These are phyloP conservation scores for Xylaria sp. DNA, from an alignment of 2,329 filamentous ascomycete species.

Conservation along the genomic window DNA sequence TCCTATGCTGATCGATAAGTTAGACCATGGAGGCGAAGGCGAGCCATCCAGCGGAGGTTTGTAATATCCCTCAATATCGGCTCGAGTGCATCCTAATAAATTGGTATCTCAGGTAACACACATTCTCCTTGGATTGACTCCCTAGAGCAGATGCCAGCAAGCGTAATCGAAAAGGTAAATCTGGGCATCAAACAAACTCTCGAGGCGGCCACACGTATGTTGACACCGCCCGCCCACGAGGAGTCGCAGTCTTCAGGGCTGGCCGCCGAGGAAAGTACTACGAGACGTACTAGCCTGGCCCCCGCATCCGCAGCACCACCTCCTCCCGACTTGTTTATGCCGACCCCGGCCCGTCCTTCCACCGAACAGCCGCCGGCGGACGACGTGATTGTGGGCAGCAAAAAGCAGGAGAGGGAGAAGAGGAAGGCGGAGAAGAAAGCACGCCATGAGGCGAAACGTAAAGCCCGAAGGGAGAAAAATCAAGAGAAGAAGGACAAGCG, in stretches of 20 bases:
- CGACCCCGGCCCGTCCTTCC: background rate
- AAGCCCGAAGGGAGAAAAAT: slow-evolving; percentile 37
- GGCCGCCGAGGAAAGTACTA: background rate
- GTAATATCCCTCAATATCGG: background rate
- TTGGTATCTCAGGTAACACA: slow-evolving; percentile 11
- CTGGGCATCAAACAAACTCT: slow-evolving; percentile 32
- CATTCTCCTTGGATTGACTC: slow-evolving; percentile 38
- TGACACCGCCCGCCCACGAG: slow-evolving; percentile 15
- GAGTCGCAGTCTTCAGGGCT: slow-evolving; percentile 12
- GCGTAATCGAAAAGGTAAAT: slow-evolving; percentile 33
- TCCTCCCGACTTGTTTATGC: slow-evolving; percentile 23
- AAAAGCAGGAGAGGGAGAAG: slow-evolving; percentile 36
- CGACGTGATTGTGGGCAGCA: background rate
- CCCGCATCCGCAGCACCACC: slow-evolving; percentile 18
- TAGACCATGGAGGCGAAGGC: slow-evolving; percentile 9
- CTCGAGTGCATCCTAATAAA: slow-evolving; percentile 8
- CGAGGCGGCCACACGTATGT: slow-evolving; percentile 22
- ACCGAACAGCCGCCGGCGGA: background rate
- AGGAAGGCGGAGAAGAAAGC: slow-evolving; percentile 38
- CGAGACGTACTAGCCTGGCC: slow-evolving; percentile 24
- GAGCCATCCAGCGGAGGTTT: slow-evolving; percentile 27
- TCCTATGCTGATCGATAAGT: background rate
- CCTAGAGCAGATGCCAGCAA: slow-evolving; percentile 28
- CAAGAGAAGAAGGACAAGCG: slow-evolving; percentile 39
- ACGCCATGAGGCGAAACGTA: slow-evolving; percentile 33